Evolutionary conservation across 768 basidiomycete genomes (phyloP).

Genomic region (Pleurotus salmoneostramineus): DNA sequence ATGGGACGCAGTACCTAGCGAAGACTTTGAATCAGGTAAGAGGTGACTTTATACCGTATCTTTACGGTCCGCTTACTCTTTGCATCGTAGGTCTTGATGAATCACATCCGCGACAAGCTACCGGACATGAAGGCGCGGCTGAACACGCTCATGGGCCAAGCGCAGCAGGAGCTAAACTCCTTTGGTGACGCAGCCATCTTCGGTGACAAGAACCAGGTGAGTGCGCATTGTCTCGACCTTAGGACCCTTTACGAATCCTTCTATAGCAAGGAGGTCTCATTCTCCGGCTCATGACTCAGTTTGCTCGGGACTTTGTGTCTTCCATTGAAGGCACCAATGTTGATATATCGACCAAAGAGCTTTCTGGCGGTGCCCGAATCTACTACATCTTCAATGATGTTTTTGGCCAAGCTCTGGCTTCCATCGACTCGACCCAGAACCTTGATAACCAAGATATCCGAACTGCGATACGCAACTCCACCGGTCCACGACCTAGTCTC

Average conservation of each 20-base stretch:
- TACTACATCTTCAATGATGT: conserved; percentile 99
- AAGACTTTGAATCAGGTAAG: conserved; percentile 88
- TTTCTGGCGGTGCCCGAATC: conserved; percentile 95
- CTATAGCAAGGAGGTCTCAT: conserved; percentile 80
- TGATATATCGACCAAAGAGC: conserved; percentile 96
- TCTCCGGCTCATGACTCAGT: conserved; percentile 96
- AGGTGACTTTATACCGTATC: conserved; percentile 13
- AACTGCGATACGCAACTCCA: conserved; percentile 97
- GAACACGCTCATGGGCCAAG: conserved; percentile 98
- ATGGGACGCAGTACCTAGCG: conserved; percentile 94
- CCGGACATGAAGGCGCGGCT: conserved; percentile 99
- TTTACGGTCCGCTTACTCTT: not conserved
- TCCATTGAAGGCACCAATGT: conserved; percentile 97
- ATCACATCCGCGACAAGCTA: conserved; percentile 96
- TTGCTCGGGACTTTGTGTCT: conserved; percentile 93
- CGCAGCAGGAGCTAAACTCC: conserved; percentile 95
- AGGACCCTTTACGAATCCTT: conserved; percentile 8
- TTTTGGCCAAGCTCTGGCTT: conserved; percentile 87
- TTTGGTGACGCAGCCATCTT: conserved; percentile 93
- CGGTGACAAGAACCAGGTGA: conserved; percentile 84
- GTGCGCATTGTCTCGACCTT: conserved; percentile 10
- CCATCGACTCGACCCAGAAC: conserved; percentile 87
- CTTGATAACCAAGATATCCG: conserved; percentile 93
- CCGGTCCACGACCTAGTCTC: conserved; percentile 91
- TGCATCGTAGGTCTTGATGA: conserved; percentile 75